Conservation (phyloP, 805 yeast genomes). For the Kazachstania bromeliacearum region DNA sequence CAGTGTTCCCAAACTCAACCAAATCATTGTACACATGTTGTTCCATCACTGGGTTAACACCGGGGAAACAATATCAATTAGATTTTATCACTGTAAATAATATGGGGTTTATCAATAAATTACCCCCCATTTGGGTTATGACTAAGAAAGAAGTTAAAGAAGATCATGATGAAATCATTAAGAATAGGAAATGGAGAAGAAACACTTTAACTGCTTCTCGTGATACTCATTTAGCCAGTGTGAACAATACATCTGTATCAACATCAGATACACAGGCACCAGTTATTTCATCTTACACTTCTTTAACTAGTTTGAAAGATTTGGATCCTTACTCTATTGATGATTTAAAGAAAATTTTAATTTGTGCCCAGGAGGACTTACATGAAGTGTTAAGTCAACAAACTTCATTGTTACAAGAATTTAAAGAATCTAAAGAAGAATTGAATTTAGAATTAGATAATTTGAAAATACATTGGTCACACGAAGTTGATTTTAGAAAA, state of each 20-base stretch:
- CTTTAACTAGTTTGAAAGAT: slow-evolving; percentile 22
- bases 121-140: slow-evolving; percentile 26
- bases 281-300: slow-evolving; percentile 20
- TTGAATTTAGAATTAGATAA: slow-evolving; percentile 24
- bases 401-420: slow-evolving; percentile 20
- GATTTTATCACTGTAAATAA: slow-evolving; percentile 29
- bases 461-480: slow-evolving; percentile 26
- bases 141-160: slow-evolving; percentile 9
- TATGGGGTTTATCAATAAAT: slow-evolving; percentile 27
- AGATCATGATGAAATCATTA: slow-evolving; percentile 6
- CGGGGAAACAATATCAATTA: slow-evolving; percentile 23
- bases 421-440: slow-evolving; percentile 23
- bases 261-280: not conserved
- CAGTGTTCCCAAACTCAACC: slow-evolving; percentile 24
- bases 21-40: slow-evolving; percentile 27
- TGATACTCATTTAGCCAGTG: too few species aligned
- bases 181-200: slow-evolving; percentile 20
- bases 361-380: slow-evolving; percentile 28
- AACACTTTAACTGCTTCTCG: slow-evolving; percentile 10
- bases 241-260: not conserved
- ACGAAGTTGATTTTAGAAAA: slow-evolving; percentile 26
- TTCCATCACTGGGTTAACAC: slow-evolving; percentile 19
- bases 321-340: slow-evolving; percentile 24
- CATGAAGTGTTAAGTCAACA: slow-evolving; percentile 27
- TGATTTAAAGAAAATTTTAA: slow-evolving; percentile 25